Evolutionary conservation across 768 basidiomycete genomes (phyloP), one percentile per base, ranked within the genome.

Genomic region (Coprinopsis marcescibilis): DNA sequence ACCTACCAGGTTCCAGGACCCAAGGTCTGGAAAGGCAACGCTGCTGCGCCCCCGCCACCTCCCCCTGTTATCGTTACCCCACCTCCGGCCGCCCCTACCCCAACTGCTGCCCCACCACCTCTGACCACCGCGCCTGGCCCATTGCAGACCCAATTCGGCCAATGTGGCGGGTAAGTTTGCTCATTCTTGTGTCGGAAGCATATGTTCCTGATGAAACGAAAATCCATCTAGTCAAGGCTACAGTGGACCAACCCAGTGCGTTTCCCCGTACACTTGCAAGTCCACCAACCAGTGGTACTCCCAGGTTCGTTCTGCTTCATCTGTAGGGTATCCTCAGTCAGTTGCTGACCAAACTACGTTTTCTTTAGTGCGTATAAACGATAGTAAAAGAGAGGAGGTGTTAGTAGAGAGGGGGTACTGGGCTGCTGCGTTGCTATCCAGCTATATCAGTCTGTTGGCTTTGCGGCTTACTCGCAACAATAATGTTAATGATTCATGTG

Each of bases 1-100:
- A 65, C 55, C 46, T 67, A 67, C 59, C 58, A 56, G 29, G 60
- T 67, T 52, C 65, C 65, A 20, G 65, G 64, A 54, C 65, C 64
- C 39, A 52, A 24, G 12, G 27, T 43, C 41, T 43, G 41, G 41
- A 26, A 26, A 24, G 41, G 41, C 41, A 12, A 30, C 30, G 30
- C 10, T n/a, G n/a, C 10, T n/a, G 8, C 30, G 8, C 30, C 8
- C 10, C 30, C 30, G 10, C 30, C 30, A 8, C 10, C 30, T 32
- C 30, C 30, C n/a, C 30, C 30, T n/a, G 30, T 32, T 32, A n/a
- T 32, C 30, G n/a, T n/a, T 32, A 8, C 30, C 30, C 30, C 8
- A 32, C 30, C 30, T 32, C 30, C 30, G 8, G 30, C 30, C 30
- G n/a, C 30, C 30, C n/a, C 30, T 32, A 8, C 8, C 8, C 30